Base-by-base conservation (phyloP, 2,329 filamentous ascomycete species). In the Botrytis pseudocinerea region DNA sequence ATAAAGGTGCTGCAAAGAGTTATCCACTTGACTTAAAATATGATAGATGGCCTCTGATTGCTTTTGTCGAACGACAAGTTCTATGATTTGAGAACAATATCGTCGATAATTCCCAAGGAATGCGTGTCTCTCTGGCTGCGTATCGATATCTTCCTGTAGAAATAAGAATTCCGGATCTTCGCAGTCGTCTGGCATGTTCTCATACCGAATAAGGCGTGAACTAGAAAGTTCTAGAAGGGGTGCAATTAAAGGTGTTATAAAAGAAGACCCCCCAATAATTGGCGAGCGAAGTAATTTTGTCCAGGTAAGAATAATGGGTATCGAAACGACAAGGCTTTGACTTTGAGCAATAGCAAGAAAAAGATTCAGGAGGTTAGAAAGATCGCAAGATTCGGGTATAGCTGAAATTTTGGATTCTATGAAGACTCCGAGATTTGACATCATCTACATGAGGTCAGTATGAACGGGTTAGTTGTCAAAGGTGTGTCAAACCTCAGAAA, bases 61-160 rank as follows among this genome's bases (percentile, higher is more conserved):
- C 77, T 93, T 92, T 77, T 93, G 88, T 76, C 93, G 88, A 35
- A 97, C 94, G 75, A 98, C 93, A 25, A 88, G 88, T 82, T 98
- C 95, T 72, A 99, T 94, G 40, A 98, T 89, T 74, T 93, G 91
- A 4, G 91, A 90, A 81, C 94, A 96, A 79, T 97, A 98, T 74
- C 96, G 89, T 57, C 96, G 88, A 82, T 99, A 99, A 80, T 99
- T 98, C 6, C 95, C 94, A 18, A 98, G 87, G 81, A 99, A 99
- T 1, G 94, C 94, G 82, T 99, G 96, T 38, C 94, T 89, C 81
- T 99, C 96, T 0, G 96, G 96, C 32, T 95, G 86, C 0, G 95
- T 98, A 79, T 99, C 96, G 72, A 97, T 97, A 80, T 99, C 96
- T 79, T 98, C 95, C 78, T 94, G 87, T 1, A 99, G 86, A 77